Percentiles rank a stretch among this genome's conserved stretches.
phyloP scores from a whole-genome alignment of 805 yeast species.

The Zygotorulaspora sp. region DNA sequence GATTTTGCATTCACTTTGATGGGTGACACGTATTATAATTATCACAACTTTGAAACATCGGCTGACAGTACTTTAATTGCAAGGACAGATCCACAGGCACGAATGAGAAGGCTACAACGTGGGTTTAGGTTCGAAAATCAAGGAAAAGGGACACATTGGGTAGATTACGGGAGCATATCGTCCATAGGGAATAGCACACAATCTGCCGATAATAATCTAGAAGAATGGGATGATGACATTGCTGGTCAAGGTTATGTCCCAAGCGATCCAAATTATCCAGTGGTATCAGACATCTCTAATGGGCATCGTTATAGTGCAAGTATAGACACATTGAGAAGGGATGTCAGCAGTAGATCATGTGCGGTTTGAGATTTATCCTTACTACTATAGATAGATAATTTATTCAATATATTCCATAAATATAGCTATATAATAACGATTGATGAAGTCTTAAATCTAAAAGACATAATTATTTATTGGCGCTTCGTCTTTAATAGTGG shows the following conservation, averaged over 20 bases:
- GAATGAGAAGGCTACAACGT: conserved; percentile 66
- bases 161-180: conserved; percentile 33
- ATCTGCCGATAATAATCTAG: conserved; percentile 2
- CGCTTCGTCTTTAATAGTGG: conserved; percentile 17
- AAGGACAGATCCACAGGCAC: conserved; percentile 60
- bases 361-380: too few relatives aligned
- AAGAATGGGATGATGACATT: conserved; percentile 27
- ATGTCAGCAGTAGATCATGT: conserved; percentile 14
- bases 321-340: conserved; percentile 23
- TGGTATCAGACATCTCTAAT: conserved; percentile 25
- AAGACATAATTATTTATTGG: conserved; percentile 20
- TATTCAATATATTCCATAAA: too few relatives aligned
- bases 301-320: conserved; percentile 28
- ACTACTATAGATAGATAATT: too few relatives aligned
- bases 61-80: conserved; percentile 45
- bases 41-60: conserved; percentile 76
- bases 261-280: conserved; percentile 35
- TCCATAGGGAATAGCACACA: not conserved
- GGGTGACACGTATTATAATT: conserved; percentile 71
- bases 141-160: conserved; percentile 83
- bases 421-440: not conserved
- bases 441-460: not conserved
- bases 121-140: conserved; percentile 79
- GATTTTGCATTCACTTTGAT: conserved; percentile 67
- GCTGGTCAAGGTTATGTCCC: conserved; percentile 26